phyloP scores from a whole-genome alignment of 331 rosid genomes.

The Spiraea crenata region DNA sequence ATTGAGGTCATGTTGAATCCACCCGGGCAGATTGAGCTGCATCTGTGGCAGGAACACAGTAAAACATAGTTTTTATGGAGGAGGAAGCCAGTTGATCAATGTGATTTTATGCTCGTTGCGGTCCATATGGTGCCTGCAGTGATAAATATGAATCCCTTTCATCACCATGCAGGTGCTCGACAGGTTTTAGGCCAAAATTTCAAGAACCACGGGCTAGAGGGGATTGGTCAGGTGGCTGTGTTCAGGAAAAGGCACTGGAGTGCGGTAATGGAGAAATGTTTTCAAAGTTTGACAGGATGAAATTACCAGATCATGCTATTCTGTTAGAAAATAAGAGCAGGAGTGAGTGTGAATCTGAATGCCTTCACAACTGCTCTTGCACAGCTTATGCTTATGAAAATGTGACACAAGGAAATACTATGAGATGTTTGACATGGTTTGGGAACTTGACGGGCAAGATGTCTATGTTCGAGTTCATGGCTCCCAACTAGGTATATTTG shows the following conservation, averaged over 20 bases:
- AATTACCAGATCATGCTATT: not conserved
- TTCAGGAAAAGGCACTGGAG: constrained; percentile 33
- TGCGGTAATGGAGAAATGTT: constrained; percentile 10
- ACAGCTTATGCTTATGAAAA: constrained; percentile 4
- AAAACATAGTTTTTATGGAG: not conserved
- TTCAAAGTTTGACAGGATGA: not conserved
- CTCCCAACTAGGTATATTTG: not conserved
- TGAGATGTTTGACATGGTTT: not conserved
- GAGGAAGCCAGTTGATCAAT: too few species aligned
- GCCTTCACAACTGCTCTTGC: constrained; percentile 11
- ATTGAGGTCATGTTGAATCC: constrained; percentile 1
- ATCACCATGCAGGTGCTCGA: constrained; percentile 41
- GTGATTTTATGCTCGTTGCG: not conserved
- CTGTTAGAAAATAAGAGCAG: not conserved
- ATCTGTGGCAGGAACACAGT: not conserved
- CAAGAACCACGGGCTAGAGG: constrained; percentile 29
- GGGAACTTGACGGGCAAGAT: not conserved
- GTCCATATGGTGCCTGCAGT: constrained; percentile 24
- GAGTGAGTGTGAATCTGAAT: not conserved
- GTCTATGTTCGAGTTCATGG: not conserved
- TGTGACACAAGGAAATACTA: not conserved
- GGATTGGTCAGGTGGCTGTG: constrained; percentile 51
- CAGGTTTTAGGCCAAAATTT: constrained; percentile 35
- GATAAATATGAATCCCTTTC: constrained; percentile 15
- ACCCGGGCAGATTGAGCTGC: not conserved